Base-by-base conservation (phyloP, 1,139 yeast genomes). In the Blastobotrys raffinosifermentans region DNA sequence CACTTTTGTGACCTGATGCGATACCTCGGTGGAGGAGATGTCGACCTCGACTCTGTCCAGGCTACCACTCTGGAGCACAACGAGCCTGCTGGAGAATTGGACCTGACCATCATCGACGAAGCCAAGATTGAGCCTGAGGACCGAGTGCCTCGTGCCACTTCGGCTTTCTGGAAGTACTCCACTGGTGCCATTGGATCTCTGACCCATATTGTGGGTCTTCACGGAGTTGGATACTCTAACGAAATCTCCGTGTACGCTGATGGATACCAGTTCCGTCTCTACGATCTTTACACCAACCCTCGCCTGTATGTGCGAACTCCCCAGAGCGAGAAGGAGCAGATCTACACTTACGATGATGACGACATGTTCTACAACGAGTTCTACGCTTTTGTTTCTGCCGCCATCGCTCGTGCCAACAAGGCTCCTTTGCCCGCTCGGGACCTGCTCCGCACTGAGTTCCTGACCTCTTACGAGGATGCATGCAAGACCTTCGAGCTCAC, bases 11-110 rank as follows among this genome's bases (percentile, higher is more conserved):
- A 46, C 29, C 33, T 46, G 20, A 34, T 33, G 23, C 36, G 50
- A 13, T 41, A 37, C 45, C 35, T 46, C 25, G 50, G 48, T 19
- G 50, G 50, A 4, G 50, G 50, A 4, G 50, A 46, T 11, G 48
- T 46, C 32, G 42, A 31, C 15, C 33, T 44, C 19, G 40, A 41
- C 32, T 35, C 47, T 4, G 38, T 46, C 22, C 38, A 37, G 22
- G 48, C 49, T 19, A 33, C 22, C 11, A 37, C 47, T 3, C 37
- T 46, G 9, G 40, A 41, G 19, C 40, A 47, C 38, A 37, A 42
- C 26, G 50, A 46, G 19, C 41, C 38, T 7, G 44, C 48, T 8
- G 50, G 50, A 6, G 37, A 46, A 31, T 38, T 46, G 11, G 27
- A 25, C 21, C 45, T 43, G 17, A 41, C 41, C 29, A 37, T 44